phyloP scores from a whole-genome alignment of 306 rosid species.

The Cotoneaster glaucophyllus region DNA sequence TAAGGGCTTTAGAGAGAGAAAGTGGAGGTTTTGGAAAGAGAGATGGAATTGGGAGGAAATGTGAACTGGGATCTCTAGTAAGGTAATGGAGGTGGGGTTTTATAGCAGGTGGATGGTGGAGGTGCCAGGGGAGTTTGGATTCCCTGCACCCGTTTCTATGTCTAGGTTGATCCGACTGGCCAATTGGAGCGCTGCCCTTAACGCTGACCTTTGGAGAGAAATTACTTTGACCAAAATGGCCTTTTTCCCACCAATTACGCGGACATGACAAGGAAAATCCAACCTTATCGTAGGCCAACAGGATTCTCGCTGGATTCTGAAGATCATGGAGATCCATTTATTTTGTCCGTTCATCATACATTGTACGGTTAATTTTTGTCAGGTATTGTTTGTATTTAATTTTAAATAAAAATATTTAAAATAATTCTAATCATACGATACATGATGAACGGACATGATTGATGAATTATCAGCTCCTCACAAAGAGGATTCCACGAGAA shows the following conservation, averaged over 20 bases:
- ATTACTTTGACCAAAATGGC: too few species aligned
- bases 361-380: too few species aligned
- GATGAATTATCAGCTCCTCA: rapidly evolving
- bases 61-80: not conserved
- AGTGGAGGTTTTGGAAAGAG: not conserved
- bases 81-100: not conserved
- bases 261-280: too few species aligned
- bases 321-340: too few species aligned
- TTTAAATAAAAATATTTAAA: too few species aligned
- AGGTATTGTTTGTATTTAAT: rapidly evolving
- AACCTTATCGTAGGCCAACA: too few species aligned
- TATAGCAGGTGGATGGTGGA: conserved; percentile 12
- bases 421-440: rapidly evolving
- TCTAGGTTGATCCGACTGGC: not conserved
- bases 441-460: rapidly evolving
- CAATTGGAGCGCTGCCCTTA: not conserved
- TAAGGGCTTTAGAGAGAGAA: not conserved
- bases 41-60: not conserved
- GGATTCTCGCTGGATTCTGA: too few species aligned
- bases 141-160: not conserved
- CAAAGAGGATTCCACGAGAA: too few species aligned
- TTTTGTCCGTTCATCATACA: too few species aligned
- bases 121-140: not conserved
- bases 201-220: too few species aligned
- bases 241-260: too few species aligned